Evolutionary conservation across 805 yeast genomes (phyloP), one percentile per base, ranked within the genome.

Genomic region (Saccharomycopsis amapae): DNA sequence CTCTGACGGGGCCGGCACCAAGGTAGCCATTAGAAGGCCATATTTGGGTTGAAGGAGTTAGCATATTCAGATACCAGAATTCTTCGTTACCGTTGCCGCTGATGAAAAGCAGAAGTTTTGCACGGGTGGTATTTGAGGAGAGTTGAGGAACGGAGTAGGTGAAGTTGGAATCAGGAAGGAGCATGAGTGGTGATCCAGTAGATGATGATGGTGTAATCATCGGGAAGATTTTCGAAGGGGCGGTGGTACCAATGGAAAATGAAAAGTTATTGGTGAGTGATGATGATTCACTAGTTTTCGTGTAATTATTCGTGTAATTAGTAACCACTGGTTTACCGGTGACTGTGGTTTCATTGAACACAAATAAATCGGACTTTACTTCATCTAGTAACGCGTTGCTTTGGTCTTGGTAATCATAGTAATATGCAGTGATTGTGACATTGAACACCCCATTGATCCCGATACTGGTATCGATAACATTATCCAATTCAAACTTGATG

Each of bases 21-120:
- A 61, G 56, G 13, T 74, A 64, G 2, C 74, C 72, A 19, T 62
- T 55, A 2, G 56, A 51, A 2, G 53, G 55, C 50, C 75, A 77
- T 13, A 55, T 53, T 33, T 65, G 58, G 12, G 60, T 62, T 50
- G 61, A 70, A 40, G 64, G 59, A 52, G 78, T 83, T 35, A 81
- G 49, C 9, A 69, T 60, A 31, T 84, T 81, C 2, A 78, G 61
- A 60, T 80, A 86, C 93, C 94, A 86, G 56, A 83, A 83, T 59
- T 87, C 95, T 61, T 86, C 96, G 30, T 72, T 76, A 2, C 79
- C 81, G 55, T 81, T 84, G 1, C 90, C 95, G n/a, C 85, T 76
- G 9, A 82, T 76, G 53, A 76, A 78, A 4, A 86, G 58, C 9
- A 80, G 71, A 28, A 86, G 58, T 48, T 64, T 66, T 31, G 60